phyloP scores from a whole-genome alignment of 306 rosid species.

The Begonia peltatifolia region DNA sequence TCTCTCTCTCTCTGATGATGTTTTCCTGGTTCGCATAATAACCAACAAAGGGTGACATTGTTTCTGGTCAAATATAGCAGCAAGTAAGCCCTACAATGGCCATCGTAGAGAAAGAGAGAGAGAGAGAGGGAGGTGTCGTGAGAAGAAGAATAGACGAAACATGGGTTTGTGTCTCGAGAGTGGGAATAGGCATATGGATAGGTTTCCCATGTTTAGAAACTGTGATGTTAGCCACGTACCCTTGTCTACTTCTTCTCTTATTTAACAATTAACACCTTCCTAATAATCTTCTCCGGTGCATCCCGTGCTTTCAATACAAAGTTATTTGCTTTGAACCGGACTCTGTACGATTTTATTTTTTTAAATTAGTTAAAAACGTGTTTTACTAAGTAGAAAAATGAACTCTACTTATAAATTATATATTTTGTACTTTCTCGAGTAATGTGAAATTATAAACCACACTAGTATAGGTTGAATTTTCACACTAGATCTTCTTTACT shows the following conservation, averaged over 20 bases:
- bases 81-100: slow-evolving; percentile 1
- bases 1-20: not conserved
- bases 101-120: not conserved
- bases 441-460: no score
- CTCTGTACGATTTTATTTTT: no score
- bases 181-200: slow-evolving; percentile 17
- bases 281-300: no score
- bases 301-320: no score
- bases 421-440: no score
- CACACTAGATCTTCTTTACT: no score
- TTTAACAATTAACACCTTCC: not conserved
- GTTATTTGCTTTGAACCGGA: no score
- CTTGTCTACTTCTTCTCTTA: slow-evolving; percentile 6
- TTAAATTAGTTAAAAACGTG: no score
- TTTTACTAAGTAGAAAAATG: no score
- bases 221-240: slow-evolving; percentile 27
- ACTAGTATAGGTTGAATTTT: no score
- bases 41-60: not conserved
- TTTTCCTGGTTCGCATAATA: not conserved
- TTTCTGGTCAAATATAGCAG: slow-evolving; percentile 17
- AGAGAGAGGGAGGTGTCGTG: slow-evolving; percentile 14
- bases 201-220: slow-evolving; percentile 19
- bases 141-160: slow-evolving; percentile 16
- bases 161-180: slow-evolving; percentile 14
- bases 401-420: no score